phyloP scores from a whole-genome alignment of 768 basidiomycete genomes.

The Phanerochaete sordida region DNA sequence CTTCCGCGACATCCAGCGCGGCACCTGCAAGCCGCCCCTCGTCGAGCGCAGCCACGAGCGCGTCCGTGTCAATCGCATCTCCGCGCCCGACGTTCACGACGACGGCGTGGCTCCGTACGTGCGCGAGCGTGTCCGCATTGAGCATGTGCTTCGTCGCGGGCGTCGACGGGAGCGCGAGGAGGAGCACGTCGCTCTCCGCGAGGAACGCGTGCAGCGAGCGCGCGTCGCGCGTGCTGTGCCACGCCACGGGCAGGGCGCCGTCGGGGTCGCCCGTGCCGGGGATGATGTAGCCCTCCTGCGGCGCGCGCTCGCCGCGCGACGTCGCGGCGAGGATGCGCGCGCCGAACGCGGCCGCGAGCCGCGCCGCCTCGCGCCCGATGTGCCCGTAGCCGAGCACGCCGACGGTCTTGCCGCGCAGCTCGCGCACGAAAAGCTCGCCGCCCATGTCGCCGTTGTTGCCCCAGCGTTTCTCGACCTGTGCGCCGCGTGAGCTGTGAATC shows the following conservation, averaged over 20 bases:
- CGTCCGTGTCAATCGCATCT: constrained; percentile 8
- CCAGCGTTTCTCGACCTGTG: constrained; percentile 16
- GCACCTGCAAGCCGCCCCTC: constrained; percentile 11
- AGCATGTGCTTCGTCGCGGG: constrained; percentile 4
- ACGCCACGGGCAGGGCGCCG: constrained; percentile 7
- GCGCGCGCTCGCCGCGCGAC: neutral
- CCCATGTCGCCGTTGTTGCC: constrained; percentile 3
- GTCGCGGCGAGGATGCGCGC: constrained; percentile 10
- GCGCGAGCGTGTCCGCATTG: constrained; percentile 1
- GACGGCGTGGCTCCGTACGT: neutral
- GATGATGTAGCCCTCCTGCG: constrained; percentile 8
- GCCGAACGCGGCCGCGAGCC: constrained; percentile 9
- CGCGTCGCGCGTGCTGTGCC: neutral
- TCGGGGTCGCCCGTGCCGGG: constrained; percentile 11
- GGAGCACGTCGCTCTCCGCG: constrained; percentile 2
- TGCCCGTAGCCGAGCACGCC: constrained; percentile 15
- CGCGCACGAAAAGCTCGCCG: constrained; percentile 6
- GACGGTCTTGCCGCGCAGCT: constrained; percentile 10
- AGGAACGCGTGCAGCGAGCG: constrained; percentile 5
- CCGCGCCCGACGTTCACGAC: constrained; percentile 12
- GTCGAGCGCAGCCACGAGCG: constrained; percentile 11
- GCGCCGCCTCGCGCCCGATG: constrained; percentile 8
- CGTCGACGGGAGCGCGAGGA: constrained; percentile 8
- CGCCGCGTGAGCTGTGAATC: neutral
- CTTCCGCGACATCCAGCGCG: constrained; percentile 10